Percentiles rank a stretch among this genome's conserved stretches.
phyloP scores from a whole-genome alignment of 805 yeast species.

The Yarrowia yakushimensis region DNA sequence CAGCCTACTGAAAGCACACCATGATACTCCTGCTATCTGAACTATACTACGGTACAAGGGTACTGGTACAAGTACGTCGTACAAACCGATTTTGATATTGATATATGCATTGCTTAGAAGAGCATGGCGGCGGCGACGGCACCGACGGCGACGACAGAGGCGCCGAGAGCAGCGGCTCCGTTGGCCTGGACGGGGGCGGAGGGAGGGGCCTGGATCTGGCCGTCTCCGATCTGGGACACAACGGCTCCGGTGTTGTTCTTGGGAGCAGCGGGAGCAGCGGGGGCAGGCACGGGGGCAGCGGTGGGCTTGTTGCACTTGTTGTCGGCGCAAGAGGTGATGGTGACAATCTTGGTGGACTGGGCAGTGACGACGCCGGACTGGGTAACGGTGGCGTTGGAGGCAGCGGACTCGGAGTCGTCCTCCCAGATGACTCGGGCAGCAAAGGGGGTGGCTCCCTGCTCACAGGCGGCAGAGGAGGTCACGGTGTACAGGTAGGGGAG shows the following conservation, averaged over 20 bases:
- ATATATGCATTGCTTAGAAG: too few relatives aligned
- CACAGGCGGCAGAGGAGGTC: not conserved
- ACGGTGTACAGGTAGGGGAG: not conserved
- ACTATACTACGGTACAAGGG: too few relatives aligned
- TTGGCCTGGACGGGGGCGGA: conserved; percentile 14
- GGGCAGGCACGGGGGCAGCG: conserved; percentile 22
- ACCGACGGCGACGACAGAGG: conserved; percentile 14
- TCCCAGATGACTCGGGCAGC: not conserved
- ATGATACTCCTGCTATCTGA: too few relatives aligned
- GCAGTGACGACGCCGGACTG: conserved; percentile 7
- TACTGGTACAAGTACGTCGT: too few relatives aligned
- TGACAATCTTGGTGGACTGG: conserved; percentile 24
- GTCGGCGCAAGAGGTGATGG: conserved; percentile 25
- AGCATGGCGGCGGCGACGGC: conserved; percentile 18
- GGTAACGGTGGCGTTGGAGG: conserved; percentile 15
- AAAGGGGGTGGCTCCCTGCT: conserved; percentile 8
- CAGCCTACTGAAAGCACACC: too few relatives aligned
- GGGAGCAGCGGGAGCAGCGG: too few relatives aligned
- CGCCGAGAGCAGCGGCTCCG: conserved; percentile 10
- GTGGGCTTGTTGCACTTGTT: conserved; percentile 24
- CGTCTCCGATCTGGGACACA: conserved; percentile 2
- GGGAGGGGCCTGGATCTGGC: conserved; percentile 23
- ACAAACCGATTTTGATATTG: too few relatives aligned
- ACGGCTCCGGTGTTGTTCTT: conserved; percentile 13
- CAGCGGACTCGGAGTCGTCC: not conserved